Conservation (phyloP, 495 filamentous ascomycete genomes). For the Podospora pseudocomata region DNA sequence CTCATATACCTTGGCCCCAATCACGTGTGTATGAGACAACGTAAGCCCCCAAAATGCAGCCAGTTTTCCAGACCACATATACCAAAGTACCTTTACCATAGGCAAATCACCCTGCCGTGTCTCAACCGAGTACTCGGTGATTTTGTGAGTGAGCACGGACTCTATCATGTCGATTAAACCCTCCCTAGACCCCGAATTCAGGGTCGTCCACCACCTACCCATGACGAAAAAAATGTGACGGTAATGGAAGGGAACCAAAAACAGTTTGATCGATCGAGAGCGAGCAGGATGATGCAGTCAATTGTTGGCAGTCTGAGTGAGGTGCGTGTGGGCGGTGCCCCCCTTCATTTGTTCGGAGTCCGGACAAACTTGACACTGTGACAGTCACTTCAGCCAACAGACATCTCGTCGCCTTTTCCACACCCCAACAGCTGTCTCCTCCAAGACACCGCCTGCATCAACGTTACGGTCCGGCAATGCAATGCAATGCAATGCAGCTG, state of each 20-base stretch:
- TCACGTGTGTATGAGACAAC: not conserved
- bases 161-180: not conserved
- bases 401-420: not conserved
- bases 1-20: not conserved
- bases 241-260: not conserved
- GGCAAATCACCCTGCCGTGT: not conserved
- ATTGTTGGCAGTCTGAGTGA: not conserved
- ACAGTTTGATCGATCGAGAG: not conserved
- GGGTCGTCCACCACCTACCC: not conserved
- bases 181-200: not conserved
- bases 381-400: not conserved
- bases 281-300: not conserved
- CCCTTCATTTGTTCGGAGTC: conserved; percentile 9
- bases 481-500: not conserved
- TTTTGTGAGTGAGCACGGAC: not conserved
- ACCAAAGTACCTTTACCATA: not conserved
- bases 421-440: not conserved
- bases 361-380: conserved; percentile 14
- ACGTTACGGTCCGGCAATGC: not conserved
- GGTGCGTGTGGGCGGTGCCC: not conserved
- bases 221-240: not conserved
- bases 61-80: not conserved
- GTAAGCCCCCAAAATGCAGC: not conserved
- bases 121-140: not conserved
- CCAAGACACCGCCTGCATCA: not conserved